Base-by-base conservation (phyloP, 140 eudicot species). In the Flaveria floridana region DNA sequence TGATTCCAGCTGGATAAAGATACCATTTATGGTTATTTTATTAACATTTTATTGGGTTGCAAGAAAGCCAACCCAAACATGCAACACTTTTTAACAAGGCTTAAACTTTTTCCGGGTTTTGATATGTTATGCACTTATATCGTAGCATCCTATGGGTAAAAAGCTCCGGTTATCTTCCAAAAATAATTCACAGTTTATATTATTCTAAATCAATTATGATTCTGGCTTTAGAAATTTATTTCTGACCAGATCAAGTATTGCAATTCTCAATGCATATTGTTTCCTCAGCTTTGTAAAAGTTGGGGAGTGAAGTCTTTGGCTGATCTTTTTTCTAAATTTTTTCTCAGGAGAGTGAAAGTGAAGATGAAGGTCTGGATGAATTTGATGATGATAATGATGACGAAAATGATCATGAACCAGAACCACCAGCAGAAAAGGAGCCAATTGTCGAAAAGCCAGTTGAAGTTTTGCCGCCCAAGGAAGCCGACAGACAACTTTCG, bases 401-500 rank as follows among this genome's bases (percentile, higher is more conserved):
- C 4, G 96, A 88, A 59, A 87, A 89, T 71, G 97, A 92, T 26
- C 95, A 85, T 75, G 96, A 92, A 82, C 55, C 78, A 63, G 96
- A 89, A 68, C 83, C 56, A 52, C 67, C 78, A 78, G 85, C 76
- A 15, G 88, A 82, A 41, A 83, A 77, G 68, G 89, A 83, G 68
- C 81, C 84, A n/a, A 21, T 80, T 34, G 80, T 79, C 37, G 84
- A 84, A 78, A 85, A 87, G 80, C 89, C 84, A 30, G 90, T 79
- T 47, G 95, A 85, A 76, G 78, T 78, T 78, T 78, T 75, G 72
- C 84, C 89, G 25, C 90, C 91, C 11, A 92, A 92, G 69, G 97
- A 92, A 59, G 69, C 91, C 7, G 97, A 92, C 66, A 92, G 88
- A 58, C 97, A 92, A 78, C 96, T 92, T 41, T 89, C 97, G 15